phyloP scores from a whole-genome alignment of 805 yeast species.

The Brettanomyces custersianus region DNA sequence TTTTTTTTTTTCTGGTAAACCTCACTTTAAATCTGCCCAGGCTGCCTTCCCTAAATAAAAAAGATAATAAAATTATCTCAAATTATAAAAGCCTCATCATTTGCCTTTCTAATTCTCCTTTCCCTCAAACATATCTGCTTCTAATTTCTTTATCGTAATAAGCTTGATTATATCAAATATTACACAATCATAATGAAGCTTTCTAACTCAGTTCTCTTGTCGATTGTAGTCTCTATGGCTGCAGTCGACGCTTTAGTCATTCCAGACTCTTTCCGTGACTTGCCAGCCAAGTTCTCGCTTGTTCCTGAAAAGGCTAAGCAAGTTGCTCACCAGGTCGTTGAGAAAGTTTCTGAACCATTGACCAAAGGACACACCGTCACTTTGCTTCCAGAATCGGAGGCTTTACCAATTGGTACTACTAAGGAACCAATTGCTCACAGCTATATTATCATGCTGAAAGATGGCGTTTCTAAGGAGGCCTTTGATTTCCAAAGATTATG shows the following conservation, averaged over 20 bases:
- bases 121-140: too few species aligned
- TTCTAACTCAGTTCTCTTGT: conserved; percentile 8
- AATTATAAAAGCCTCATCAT: too few species aligned
- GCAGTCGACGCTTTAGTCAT: conserved; percentile 14
- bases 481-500: conserved; percentile 58
- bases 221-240: conserved; percentile 10
- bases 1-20: too few species aligned
- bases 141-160: too few species aligned
- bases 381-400: conserved; percentile 14
- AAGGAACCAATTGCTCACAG: conserved; percentile 55
- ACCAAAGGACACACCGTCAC: conserved; percentile 18
- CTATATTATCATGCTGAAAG: conserved; percentile 82
- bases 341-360: conserved; percentile 27
- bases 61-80: too few species aligned
- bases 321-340: conserved; percentile 2
- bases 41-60: too few species aligned
- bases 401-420: conserved; percentile 41
- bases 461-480: conserved; percentile 42
- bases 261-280: conserved; percentile 10
- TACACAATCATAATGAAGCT: conserved; percentile 12
- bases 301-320: conserved; percentile 2
- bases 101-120: too few species aligned
- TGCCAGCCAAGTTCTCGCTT: conserved; percentile 6
- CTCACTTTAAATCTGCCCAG: too few species aligned
- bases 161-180: too few species aligned